Evolutionary conservation across 2,329 filamentous ascomycete species (phyloP).

Genomic region (Ophiosphaerella korrae): DNA sequence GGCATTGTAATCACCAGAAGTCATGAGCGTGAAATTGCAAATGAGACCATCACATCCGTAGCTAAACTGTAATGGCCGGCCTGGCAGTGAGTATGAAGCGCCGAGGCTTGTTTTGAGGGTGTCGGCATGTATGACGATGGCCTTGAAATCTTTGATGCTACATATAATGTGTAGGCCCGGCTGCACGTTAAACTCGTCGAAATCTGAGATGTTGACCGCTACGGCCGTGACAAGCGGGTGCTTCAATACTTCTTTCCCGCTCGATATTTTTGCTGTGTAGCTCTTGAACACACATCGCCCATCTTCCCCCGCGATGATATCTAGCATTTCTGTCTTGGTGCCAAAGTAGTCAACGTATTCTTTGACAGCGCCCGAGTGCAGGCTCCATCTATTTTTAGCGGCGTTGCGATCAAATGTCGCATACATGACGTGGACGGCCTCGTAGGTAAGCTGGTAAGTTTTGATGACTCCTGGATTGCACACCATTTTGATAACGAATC

Average conservation of each 20-base stretch:
- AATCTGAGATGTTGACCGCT: constrained; percentile 75
- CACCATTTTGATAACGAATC: constrained; percentile 74
- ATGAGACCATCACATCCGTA: constrained; percentile 71
- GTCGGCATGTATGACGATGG: constrained; percentile 76
- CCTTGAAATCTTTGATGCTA: constrained; percentile 81
- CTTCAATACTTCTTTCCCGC: constrained; percentile 74
- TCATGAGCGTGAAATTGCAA: constrained; percentile 83
- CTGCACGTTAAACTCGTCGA: constrained; percentile 74
- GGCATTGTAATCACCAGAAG: constrained; percentile 67
- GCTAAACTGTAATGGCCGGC: constrained; percentile 72
- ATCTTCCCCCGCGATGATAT: constrained; percentile 72
- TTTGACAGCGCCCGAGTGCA: constrained; percentile 71
- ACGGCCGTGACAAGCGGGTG: constrained; percentile 82
- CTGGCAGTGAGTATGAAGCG: constrained; percentile 72
- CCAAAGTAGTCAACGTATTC: constrained; percentile 83
- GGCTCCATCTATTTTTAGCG: constrained; percentile 72
- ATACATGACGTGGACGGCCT: constrained; percentile 73
- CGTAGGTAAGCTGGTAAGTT: constrained; percentile 77
- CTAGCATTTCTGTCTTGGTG: constrained; percentile 78
- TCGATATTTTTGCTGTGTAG: constrained; percentile 78
- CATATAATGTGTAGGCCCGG: constrained; percentile 79
- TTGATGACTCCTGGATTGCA: constrained; percentile 79
- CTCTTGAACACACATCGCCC: constrained; percentile 75
- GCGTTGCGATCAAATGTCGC: constrained; percentile 73
- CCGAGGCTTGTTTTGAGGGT: constrained; percentile 69